Percentiles rank a stretch among this genome's conserved stretches.
These are phyloP conservation scores for Gossypium ekmanianum DNA, from an alignment of 345 rosid genomes.

Conservation along the genomic window DNA sequence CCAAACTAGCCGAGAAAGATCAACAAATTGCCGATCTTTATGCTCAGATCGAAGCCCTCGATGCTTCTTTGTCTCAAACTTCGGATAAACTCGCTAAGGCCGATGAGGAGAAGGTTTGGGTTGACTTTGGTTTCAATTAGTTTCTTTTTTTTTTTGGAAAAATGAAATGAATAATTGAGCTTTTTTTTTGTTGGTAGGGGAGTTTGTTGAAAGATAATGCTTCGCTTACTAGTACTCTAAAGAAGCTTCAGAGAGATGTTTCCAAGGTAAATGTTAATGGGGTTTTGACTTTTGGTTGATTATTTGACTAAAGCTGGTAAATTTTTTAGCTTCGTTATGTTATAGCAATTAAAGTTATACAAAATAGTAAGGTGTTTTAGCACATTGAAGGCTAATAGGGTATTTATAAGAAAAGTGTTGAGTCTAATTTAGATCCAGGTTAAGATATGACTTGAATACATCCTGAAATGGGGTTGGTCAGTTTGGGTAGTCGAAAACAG, in stretches of 20 bases:
- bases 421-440: no score
- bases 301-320: not conserved
- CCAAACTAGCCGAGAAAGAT: conserved; percentile 59
- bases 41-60: conserved; percentile 59
- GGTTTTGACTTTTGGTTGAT: not conserved
- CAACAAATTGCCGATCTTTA: conserved; percentile 53
- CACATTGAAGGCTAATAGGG: no score
- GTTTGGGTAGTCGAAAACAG: no score
- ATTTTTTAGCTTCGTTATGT: not conserved
- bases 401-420: no score
- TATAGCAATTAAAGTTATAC: not conserved
- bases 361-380: no score
- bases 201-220: conserved; percentile 60
- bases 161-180: not conserved
- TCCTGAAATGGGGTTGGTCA: no score
- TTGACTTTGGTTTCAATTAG: not conserved
- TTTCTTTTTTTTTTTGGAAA: not conserved
- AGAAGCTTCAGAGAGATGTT: conserved; percentile 92
- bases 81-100: conserved; percentile 55
- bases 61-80: conserved; percentile 57
- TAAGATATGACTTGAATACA: no score
- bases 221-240: conserved; percentile 54
- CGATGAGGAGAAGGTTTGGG: conserved; percentile 55
- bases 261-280: conserved; percentile 46
- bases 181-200: conserved; percentile 42